Conservation (phyloP, 2,329 filamentous ascomycete species). For the Sordariomycetes sp. region DNA sequence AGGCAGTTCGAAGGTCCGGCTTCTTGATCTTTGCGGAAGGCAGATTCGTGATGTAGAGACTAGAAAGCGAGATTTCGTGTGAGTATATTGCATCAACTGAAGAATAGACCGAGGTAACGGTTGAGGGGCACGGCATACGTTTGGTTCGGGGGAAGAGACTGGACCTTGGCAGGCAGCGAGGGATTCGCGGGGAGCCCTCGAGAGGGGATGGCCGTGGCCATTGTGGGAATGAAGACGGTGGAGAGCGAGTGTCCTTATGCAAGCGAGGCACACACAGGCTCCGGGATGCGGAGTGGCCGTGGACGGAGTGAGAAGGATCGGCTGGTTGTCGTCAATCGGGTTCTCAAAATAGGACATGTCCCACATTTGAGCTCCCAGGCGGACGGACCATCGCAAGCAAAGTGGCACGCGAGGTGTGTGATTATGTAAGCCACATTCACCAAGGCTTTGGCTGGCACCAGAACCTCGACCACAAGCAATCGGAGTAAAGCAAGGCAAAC, state of each 20-base stretch:
- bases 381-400: no score
- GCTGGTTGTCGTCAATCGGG: neutral
- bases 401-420: no score
- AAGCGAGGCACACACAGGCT: neutral
- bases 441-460: no score
- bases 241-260: neutral
- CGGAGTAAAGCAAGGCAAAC: no score
- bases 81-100: neutral
- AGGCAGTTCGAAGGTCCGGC: conserved; percentile 68
- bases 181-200: conserved; percentile 28
- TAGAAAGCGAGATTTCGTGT: conserved; percentile 20
- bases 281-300: neutral
- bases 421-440: no score
- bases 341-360: no score
- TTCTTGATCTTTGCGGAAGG: conserved; percentile 83
- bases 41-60: conserved; percentile 82
- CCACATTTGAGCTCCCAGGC: neutral
- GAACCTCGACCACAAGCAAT: no score
- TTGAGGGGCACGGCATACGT: conserved; percentile 44
- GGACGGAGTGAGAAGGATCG: neutral
- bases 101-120: neutral
- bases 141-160: conserved; percentile 58
- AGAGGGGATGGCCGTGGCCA: conserved; percentile 25
- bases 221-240: conserved; percentile 9
- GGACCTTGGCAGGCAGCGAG: conserved; percentile 37